These are phyloP conservation scores for Microcyclospora pomicola DNA, from an alignment of 2,329 filamentous ascomycete genomes.

Conservation along the genomic window DNA sequence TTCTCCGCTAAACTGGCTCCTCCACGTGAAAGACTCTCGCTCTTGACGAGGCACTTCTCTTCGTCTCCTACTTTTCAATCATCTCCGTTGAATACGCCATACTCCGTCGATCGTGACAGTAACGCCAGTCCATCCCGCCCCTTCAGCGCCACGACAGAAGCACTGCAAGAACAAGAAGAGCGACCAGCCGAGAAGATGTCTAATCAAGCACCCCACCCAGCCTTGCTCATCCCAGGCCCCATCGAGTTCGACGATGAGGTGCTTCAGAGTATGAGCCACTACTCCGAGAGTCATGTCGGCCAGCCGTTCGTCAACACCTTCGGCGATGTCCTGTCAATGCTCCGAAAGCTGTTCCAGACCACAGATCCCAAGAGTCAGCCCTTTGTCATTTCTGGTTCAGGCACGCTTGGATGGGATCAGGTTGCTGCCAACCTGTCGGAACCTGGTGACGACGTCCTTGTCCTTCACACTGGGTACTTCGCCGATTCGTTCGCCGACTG, in stretches of 20 bases:
- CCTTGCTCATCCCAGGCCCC: slow-evolving; percentile 88
- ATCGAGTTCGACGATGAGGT: slow-evolving; percentile 98
- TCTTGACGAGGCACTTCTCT: slow-evolving; percentile 48
- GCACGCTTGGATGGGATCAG: slow-evolving; percentile 92
- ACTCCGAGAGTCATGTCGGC: slow-evolving; percentile 88
- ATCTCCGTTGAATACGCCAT: slow-evolving; percentile 48
- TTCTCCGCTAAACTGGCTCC: slow-evolving; percentile 33
- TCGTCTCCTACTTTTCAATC: slow-evolving; percentile 29
- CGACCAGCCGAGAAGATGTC: slow-evolving; percentile 36
- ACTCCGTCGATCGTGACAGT: slow-evolving; percentile 43
- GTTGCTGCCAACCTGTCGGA: slow-evolving; percentile 89
- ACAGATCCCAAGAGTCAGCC: slow-evolving; percentile 71
- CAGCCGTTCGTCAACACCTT: slow-evolving; percentile 80
- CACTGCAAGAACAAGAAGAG: slow-evolving; percentile 15
- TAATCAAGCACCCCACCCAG: slow-evolving; percentile 45
- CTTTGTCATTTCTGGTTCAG: slow-evolving; percentile 85
- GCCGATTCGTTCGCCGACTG: slow-evolving; percentile 89
- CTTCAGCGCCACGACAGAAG: slow-evolving; percentile 13
- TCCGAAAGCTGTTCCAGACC: slow-evolving; percentile 90
- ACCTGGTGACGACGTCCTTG: slow-evolving; percentile 75
- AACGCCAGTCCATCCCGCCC: slow-evolving; percentile 23
- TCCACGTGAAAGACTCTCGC: slow-evolving; percentile 30
- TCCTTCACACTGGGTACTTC: slow-evolving; percentile 95
- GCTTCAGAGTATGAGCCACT: slow-evolving; percentile 87
- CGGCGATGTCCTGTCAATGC: slow-evolving; percentile 73